These are phyloP conservation scores for Diaporthe citriasiana DNA, from an alignment of 2,329 filamentous ascomycete species.

Conservation along the genomic window DNA sequence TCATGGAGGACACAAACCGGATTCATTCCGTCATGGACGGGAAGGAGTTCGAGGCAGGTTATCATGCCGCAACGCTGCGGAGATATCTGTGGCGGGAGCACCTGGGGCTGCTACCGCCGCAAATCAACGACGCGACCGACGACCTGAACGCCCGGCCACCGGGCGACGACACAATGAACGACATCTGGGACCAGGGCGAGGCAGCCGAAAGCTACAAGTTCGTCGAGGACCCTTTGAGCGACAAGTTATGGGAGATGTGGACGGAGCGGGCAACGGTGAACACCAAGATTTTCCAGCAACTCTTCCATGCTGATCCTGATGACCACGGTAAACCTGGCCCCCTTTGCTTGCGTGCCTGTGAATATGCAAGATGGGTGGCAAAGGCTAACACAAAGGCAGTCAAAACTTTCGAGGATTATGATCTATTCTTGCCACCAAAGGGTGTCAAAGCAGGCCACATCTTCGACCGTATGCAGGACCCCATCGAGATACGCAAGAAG, in stretches of 20 bases:
- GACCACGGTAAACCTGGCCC: conserved; percentile 72
- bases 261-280: conserved; percentile 77
- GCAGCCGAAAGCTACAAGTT: conserved; percentile 73
- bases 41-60: conserved; percentile 80
- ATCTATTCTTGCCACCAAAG: conserved; percentile 79
- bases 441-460: conserved; percentile 87
- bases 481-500: conserved; percentile 79
- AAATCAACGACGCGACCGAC: conserved; percentile 75
- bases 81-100: conserved; percentile 93
- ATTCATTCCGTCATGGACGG: conserved; percentile 85
- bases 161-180: conserved; percentile 74
- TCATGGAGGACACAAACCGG: conserved; percentile 85
- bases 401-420: conserved; percentile 91
- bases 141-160: conserved; percentile 84
- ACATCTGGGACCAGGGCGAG: conserved; percentile 72
- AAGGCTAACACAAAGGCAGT: conserved; percentile 60
- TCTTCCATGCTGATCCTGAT: conserved; percentile 92
- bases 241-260: conserved; percentile 79
- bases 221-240: conserved; percentile 79
- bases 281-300: conserved; percentile 80
- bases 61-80: conserved; percentile 84
- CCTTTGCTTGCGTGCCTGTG: not conserved
- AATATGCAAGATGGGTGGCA: not conserved
- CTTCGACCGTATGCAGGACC: conserved; percentile 82
- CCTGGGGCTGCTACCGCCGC: conserved; percentile 82